Evolutionary conservation across 139 green algal species (phyloP).

Genomic region (Medakamo hakoo): DNA sequence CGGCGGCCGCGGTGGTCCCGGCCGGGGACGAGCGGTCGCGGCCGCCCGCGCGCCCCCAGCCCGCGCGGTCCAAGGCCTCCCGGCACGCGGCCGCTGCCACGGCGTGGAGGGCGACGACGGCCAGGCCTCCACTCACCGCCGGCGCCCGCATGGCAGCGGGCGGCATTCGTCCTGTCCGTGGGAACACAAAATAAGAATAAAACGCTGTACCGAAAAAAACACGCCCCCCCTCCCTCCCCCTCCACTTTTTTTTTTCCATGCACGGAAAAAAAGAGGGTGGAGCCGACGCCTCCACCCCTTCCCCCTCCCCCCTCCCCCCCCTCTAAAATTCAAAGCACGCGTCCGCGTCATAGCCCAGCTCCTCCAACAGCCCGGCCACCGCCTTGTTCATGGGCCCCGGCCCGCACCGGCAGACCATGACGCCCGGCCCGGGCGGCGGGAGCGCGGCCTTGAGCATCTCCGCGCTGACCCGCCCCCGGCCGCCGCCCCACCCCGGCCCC

Average conservation of each 20-base stretch:
- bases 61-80: no score
- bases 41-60: no score
- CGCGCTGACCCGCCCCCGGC: slow-evolving; percentile 12
- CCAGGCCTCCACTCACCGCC: no score
- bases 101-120: no score
- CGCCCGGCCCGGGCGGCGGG: slow-evolving; percentile 29
- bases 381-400: slow-evolving; percentile 45
- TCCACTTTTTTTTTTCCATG: background rate
- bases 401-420: slow-evolving; percentile 50
- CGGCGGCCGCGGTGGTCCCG: no score
- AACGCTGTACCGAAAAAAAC: no score
- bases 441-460: slow-evolving; percentile 34
- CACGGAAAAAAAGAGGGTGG: background rate
- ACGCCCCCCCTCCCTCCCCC: background rate
- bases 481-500: slow-evolving; percentile 16
- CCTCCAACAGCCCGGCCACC: background rate
- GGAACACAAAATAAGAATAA: background rate
- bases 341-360: background rate
- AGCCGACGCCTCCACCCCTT: background rate
- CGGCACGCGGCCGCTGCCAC: no score
- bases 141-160: background rate
- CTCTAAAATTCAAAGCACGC: background rate
- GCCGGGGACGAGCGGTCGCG: no score
- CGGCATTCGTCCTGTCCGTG: background rate
- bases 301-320: background rate